Evolutionary conservation across 257 asterid species (phyloP), one percentile per base, ranked within the genome.

Genomic region (Penstemon newberryi): DNA sequence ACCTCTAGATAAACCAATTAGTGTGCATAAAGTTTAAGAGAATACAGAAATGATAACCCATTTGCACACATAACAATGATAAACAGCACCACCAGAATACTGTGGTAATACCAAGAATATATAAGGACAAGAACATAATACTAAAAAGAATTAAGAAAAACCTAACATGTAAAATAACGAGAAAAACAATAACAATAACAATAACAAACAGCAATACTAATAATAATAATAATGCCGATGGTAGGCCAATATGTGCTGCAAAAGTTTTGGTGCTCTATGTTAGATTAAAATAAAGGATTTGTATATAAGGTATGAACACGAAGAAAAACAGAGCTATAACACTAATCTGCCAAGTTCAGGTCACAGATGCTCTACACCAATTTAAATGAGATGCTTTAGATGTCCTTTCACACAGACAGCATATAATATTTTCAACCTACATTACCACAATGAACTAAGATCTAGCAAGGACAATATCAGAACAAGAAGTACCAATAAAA

Each of bases 251-350:
- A 57, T n/a, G 7, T 9, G 9, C 40, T 38, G 8, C 40, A 12
- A 8, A 33, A 11, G 47, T 13, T 39, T 71, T 42, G 18, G 40
- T 19, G 45, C 45, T 36, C 37, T 44, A 19, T 45, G 50, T 53
- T 40, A 51, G 53, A 40, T 57, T 49, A 50, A 33, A 36, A 10
- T 8, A 51, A 47, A 71, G 53, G 43, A 55, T 19, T 36, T n/a
- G 40, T 33, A 41, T 43, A 47, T 54, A 60, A 54, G 56, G 63
- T 55, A 63, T 61, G 54, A 55, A 50, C 33, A 53, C 25, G 6
- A 7, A 18, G 39, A 50, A 56, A 55, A 64, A 57, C 67, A 18
- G 18, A 62, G 63, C 63, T 51, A n/a, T 42, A 44, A 50, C 36
- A 39, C 18, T 12, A 19, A 7, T 38, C 49, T 45, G 45, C 63